Evolutionary conservation across 768 basidiomycete genomes (phyloP), one percentile per base, ranked within the genome.

Genomic region (Podaxis rugospora): DNA sequence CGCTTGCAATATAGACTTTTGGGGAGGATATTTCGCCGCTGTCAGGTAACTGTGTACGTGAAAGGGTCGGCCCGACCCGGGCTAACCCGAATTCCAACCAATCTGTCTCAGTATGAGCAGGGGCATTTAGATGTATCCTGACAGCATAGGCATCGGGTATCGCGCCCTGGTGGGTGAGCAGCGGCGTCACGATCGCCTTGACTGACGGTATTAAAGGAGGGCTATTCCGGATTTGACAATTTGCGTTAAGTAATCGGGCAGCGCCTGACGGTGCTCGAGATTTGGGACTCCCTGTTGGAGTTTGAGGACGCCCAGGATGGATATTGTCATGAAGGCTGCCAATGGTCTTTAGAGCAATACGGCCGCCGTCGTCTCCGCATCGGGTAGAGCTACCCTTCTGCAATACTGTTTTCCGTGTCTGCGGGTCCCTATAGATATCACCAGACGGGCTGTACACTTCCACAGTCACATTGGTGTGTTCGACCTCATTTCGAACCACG

Each of bases 11-110:
- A 14, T 85, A 78, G 51, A 87, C 77, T 57, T 72, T 77, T 47
- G 83, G 81, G 44, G 75, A 72, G 35, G 64, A 64, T 37, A 42
- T 60, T 50, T 67, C 65, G 37, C 66, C 62, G 51, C 63, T 47
- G 51, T 54, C 56, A 11, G 63, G 56, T 25, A 70, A 62, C 53
- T 68, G 40, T 25, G 67, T 66, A 28, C 65, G 50, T 44, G 51
- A 53, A 35, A 35, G 18, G 11, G 35, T 47, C 59, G 53, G 53
- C 46, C 57, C 44, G 63, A 64, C n/a, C 71, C 72, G 56, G 81
- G 84, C 85, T 53, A 92, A 75, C 27, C 89, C 89, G 66, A 92
- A 91, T 69, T 91, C 89, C 18, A 92, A 75, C 85, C 84, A 89
- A 54, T 87, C 88, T n/a, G 83, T 81, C 58, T 83, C 83, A n/a